These are phyloP conservation scores for Glebionis coronaria DNA, from an alignment of 129 eudicot species.

Conservation along the genomic window DNA sequence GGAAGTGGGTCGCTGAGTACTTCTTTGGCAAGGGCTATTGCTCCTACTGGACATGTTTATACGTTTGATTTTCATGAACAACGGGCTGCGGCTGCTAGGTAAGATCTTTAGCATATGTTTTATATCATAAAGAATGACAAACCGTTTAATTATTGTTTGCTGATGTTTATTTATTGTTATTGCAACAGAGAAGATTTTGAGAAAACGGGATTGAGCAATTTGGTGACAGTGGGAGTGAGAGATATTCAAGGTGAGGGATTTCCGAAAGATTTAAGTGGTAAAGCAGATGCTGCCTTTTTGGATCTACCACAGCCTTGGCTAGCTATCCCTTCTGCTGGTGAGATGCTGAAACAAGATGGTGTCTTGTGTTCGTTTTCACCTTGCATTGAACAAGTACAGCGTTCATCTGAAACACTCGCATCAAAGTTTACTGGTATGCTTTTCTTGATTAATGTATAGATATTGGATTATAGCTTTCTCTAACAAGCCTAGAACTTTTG, in stretches of 20 bases:
- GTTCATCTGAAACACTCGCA: conserved; percentile 75
- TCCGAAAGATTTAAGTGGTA: conserved; percentile 62
- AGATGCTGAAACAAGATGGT: conserved; percentile 85
- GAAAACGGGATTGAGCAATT: conserved; percentile 61
- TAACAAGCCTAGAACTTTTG: neutral
- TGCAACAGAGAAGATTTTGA: conserved; percentile 76
- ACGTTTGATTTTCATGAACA: conserved; percentile 96
- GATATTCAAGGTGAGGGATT: conserved; percentile 97
- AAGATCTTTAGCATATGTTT: too few species aligned
- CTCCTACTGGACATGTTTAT: conserved; percentile 73
- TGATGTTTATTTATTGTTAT: neutral
- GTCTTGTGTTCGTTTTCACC: conserved; percentile 96
- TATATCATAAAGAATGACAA: too few species aligned
- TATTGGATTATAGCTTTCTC: neutral
- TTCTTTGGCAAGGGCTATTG: conserved; percentile 87
- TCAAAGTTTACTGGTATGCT: conserved; percentile 63
- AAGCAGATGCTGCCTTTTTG: conserved; percentile 81
- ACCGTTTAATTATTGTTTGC: too few species aligned
- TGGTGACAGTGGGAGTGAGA: conserved; percentile 86
- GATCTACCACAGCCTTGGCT: conserved; percentile 98
- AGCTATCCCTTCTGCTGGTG: conserved; percentile 85
- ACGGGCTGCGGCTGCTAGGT: conserved; percentile 86
- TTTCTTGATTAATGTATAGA: neutral
- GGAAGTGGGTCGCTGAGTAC: conserved; percentile 91
- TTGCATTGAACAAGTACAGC: conserved; percentile 97